Percentiles rank a stretch among this genome's conserved stretches.
Evolutionary conservation across 164 flowering plant genomes (phyloP).

Genomic region (Annona squamosa): DNA sequence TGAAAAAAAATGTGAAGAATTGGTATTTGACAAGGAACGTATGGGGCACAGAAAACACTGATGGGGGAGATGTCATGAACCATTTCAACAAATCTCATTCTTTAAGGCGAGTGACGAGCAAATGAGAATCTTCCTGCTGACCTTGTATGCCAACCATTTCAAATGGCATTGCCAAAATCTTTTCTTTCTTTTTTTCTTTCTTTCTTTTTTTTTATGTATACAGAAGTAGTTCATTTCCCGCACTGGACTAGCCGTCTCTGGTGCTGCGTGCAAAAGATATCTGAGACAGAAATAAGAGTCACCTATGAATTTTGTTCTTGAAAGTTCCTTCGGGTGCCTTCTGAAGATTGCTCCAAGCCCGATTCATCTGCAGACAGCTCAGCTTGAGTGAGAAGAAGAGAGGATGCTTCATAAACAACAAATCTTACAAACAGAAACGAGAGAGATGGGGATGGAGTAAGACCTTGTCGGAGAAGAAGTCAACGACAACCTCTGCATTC

Average conservation of each 20-base stretch:
- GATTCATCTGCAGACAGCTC: conserved; percentile 54
- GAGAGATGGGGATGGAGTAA: background rate
- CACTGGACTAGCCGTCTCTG: too few relatives aligned
- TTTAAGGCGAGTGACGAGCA: background rate
- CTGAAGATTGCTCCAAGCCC: conserved; percentile 67
- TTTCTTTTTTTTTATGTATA: too few relatives aligned
- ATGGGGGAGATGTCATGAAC: background rate
- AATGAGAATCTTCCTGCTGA: background rate
- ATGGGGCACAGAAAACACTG: background rate
- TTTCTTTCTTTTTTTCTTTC: too few relatives aligned
- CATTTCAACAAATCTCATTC: background rate
- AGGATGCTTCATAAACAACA: background rate
- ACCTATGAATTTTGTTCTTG: conserved; percentile 79
- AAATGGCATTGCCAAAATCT: too few relatives aligned
- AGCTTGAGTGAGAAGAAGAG: background rate
- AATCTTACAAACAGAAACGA: background rate
- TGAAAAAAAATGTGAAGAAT: background rate
- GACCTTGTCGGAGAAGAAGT: conserved; percentile 69
- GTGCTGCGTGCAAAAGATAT: too few relatives aligned
- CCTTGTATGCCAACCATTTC: background rate
- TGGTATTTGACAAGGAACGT: background rate
- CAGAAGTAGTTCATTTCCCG: too few relatives aligned
- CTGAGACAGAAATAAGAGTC: background rate
- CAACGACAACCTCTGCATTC: conserved; percentile 57
- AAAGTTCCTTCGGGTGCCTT: conserved; percentile 71